Conservation (phyloP, 2,329 filamentous ascomycete species). For the Celoporthe dispersa region DNA sequence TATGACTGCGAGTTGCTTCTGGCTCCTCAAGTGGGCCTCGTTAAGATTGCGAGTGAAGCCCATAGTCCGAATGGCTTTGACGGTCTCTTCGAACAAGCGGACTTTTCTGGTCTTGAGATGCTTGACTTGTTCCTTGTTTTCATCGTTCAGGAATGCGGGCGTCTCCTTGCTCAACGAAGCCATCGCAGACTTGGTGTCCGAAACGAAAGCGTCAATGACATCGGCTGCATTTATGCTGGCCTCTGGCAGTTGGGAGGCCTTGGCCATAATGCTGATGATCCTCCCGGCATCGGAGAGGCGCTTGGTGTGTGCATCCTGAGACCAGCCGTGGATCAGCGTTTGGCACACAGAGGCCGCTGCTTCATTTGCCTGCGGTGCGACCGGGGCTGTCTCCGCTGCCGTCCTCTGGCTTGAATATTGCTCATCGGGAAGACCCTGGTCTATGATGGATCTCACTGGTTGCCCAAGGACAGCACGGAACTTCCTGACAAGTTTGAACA, state of each 20-base stretch:
- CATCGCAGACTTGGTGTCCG: constrained; percentile 69
- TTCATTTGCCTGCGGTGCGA: constrained; percentile 39
- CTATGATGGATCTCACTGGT: constrained; percentile 69
- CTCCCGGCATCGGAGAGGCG: constrained; percentile 72
- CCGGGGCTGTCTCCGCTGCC: neutral
- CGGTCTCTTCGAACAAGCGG: constrained; percentile 84
- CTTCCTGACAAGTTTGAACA: constrained; percentile 90
- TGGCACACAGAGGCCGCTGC: constrained; percentile 41
- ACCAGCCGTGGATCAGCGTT: constrained; percentile 44
- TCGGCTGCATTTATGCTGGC: constrained; percentile 59
- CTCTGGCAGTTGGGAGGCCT: constrained; percentile 58
- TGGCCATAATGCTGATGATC: constrained; percentile 76
- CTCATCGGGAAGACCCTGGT: constrained; percentile 62
- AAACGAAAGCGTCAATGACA: constrained; percentile 70
- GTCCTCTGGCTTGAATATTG: constrained; percentile 30
- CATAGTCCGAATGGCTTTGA: constrained; percentile 85
- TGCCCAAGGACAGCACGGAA: constrained; percentile 81
- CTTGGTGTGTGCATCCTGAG: constrained; percentile 48
- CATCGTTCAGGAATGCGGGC: constrained; percentile 77
- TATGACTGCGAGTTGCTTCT: constrained; percentile 71
- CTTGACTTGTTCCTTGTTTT: constrained; percentile 82
- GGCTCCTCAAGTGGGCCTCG: constrained; percentile 71
- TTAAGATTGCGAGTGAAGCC: constrained; percentile 84
- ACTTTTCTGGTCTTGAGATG: constrained; percentile 91
- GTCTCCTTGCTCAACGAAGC: constrained; percentile 82